Evolutionary conservation across 2,329 filamentous ascomycete genomes (phyloP).

Genomic region (Nigrospora oryzae): DNA sequence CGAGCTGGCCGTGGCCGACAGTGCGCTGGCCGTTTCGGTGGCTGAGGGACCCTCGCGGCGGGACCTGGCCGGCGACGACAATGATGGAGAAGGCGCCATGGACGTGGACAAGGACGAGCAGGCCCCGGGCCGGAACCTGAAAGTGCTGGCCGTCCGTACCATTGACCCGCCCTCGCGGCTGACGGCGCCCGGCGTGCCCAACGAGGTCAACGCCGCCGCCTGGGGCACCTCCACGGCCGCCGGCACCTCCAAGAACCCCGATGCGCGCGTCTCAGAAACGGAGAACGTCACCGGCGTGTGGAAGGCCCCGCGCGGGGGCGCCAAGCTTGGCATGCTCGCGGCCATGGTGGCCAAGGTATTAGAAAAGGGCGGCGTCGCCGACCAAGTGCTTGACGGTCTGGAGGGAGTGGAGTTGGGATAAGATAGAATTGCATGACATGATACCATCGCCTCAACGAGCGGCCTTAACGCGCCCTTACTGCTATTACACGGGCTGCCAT

Average conservation of each 20-base stretch:
- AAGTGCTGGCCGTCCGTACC: conserved; percentile 60
- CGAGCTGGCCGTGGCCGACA: conserved; percentile 88
- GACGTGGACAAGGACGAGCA: conserved; percentile 26
- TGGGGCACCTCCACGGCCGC: conserved; percentile 13
- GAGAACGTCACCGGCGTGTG: conserved; percentile 66
- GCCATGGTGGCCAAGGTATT: conserved; percentile 71
- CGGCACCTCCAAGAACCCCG: conserved; percentile 26
- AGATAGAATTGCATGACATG: conserved; percentile 3
- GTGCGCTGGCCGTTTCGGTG: conserved; percentile 78
- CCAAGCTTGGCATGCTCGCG: conserved; percentile 65
- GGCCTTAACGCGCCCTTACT: too few relatives aligned
- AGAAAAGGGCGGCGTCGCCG: conserved; percentile 69
- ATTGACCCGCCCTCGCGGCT: conserved; percentile 67
- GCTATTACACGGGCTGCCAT: too few relatives aligned
- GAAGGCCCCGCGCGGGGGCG: conserved; percentile 76
- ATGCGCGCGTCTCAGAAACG: conserved; percentile 38
- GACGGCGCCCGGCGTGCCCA: conserved; percentile 62
- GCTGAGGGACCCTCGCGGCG: conserved; percentile 29
- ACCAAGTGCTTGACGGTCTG: conserved; percentile 77
- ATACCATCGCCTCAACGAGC: neutral
- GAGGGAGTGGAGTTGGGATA: conserved; percentile 60
- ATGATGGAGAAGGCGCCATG: conserved; percentile 18
- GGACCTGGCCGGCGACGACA: conserved; percentile 8
- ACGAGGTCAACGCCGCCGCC: conserved; percentile 51
- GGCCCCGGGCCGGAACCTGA: conserved; percentile 33